Evolutionary conservation across 2,329 filamentous ascomycete genomes (phyloP).

Genomic region (Beauveria brongniartii): DNA sequence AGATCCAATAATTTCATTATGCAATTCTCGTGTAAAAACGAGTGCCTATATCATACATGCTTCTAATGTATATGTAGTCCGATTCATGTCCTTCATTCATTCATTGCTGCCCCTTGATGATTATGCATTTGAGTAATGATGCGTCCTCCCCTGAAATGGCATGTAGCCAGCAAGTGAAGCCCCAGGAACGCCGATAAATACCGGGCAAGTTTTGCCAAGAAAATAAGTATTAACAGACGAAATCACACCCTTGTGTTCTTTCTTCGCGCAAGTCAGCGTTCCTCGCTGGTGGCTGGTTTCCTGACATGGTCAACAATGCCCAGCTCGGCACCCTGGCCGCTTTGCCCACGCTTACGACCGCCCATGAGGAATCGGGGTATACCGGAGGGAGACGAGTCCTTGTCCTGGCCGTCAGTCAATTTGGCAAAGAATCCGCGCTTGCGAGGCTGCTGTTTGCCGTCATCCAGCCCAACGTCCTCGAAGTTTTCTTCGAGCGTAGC

Average conservation of each 20-base stretch:
- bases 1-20: background rate
- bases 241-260: background rate
- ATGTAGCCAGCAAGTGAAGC: background rate
- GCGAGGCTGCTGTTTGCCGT: constrained; percentile 43
- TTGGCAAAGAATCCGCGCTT: constrained; percentile 67
- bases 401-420: constrained; percentile 56
- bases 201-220: background rate
- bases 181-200: constrained; percentile 5
- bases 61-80: background rate
- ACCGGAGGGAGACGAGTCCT: constrained; percentile 25
- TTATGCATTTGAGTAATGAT: background rate
- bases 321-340: constrained; percentile 62
- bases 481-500: constrained; percentile 73
- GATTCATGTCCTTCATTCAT: background rate
- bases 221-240: background rate
- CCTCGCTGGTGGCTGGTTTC: constrained; percentile 13
- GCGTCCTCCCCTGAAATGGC: background rate
- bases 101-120: background rate
- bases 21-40: background rate
- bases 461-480: constrained; percentile 86
- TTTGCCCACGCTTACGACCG: constrained; percentile 60
- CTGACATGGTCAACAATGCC: constrained; percentile 47
- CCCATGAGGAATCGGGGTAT: constrained; percentile 58
- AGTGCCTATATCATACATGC: background rate
- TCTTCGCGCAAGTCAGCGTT: background rate